Base-by-base conservation (phyloP, 2,329 filamentous ascomycete species). In the Lachnellula hyalina region DNA sequence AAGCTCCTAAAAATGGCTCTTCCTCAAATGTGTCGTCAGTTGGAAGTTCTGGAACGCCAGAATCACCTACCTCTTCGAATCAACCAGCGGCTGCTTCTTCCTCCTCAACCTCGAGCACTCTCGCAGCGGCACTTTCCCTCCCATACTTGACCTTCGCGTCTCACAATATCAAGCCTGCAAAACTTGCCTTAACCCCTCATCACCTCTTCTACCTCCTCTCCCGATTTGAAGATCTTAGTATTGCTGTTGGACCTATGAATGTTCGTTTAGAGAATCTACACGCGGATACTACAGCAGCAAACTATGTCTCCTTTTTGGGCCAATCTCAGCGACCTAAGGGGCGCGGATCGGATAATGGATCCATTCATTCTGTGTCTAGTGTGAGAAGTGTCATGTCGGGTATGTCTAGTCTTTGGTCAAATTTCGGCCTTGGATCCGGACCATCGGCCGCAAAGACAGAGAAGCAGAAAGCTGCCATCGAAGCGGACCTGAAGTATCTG, bases 381-480 rank as follows among this genome's bases (percentile, higher is more conserved):
- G 90, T 99, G 63, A 86, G 93, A 70, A 97, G 93, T 71, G 92
- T 96, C 67, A 93, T 97, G 89, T 96, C 94, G 28, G 90, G 89
- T 71, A 96, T 99, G 88, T 94, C 91, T 55, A 86, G 89, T 14
- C 76, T 97, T 46, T 97, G 92, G 93, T 87, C 90, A 21, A 91
- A 86, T 66, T 85, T 97, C 62, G 89, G 92, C 23, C 82, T 96
- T 28, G 85, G 85, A 57, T 86, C 89, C 45, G 88, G 86, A 72
- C 90, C 90, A 65, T 86, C 88, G 42, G 83, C 84, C 49, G 87
- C 90, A 61, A 89, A 92, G 69, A 89, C 85, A 36, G 94, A 96
- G 72, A 91, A 90, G 69, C 90, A 94, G 70, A 96, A 95, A 72
- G 87, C 86, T 55, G 87, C 90, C 45, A 74, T 94, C 53, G 85